Conservation (phyloP, 73 alveolate species). For the Stentor coeruleus region DNA sequence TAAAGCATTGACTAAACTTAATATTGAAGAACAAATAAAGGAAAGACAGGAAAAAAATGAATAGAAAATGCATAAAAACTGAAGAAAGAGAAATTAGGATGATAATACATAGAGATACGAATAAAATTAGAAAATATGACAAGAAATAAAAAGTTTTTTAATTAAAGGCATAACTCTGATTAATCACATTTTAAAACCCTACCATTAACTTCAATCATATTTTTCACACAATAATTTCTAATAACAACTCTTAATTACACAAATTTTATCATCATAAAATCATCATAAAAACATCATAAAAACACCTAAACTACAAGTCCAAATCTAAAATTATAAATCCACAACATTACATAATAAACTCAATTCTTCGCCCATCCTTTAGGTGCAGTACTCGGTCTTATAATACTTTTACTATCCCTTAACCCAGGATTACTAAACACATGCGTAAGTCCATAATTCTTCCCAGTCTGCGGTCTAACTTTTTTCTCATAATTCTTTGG, state of each 20-base stretch:
- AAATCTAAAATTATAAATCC: too few species aligned
- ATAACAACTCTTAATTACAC: too few species aligned
- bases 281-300: too few species aligned
- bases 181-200: too few species aligned
- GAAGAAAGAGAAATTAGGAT: background rate
- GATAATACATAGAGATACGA: background rate
- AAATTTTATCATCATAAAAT: too few species aligned
- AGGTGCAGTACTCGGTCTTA: conserved; percentile 14
- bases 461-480: background rate
- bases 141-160: too few species aligned
- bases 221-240: too few species aligned
- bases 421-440: conserved; percentile 13
- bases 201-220: too few species aligned
- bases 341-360: background rate
- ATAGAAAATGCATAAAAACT: background rate
- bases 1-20: background rate
- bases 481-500: background rate
- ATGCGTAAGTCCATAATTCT: conserved; percentile 7
- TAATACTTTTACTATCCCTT: background rate
- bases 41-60: background rate
- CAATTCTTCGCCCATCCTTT: conserved; percentile 5
- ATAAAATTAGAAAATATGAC: too few species aligned
- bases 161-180: too few species aligned
- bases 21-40: background rate
- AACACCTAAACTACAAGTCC: too few species aligned